Base-by-base conservation (phyloP, 495 filamentous ascomycete genomes). In the Lophium mytilinum region DNA sequence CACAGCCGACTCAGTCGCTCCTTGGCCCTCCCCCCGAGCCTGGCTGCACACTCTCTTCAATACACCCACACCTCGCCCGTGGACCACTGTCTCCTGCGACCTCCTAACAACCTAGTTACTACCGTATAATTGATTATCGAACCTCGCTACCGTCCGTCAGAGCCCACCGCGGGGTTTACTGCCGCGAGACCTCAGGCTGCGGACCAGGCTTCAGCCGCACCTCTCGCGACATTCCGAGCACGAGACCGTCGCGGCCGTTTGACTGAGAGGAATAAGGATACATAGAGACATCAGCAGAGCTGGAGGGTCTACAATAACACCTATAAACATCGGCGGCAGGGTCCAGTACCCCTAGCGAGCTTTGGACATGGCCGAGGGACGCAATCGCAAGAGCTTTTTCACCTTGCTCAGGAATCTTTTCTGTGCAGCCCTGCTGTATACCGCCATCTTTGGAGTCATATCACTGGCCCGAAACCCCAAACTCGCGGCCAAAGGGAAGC, bases 371-470 rank as follows among this genome's bases (percentile, higher is more conserved):
- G 63, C 59, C 37, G 63, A 66, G 12, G 30, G 52, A 48, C 55
- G 58, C 19, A 37, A 54, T 24, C 34, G 47, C 18, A 45, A 49
- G 14, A 56, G 63, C n/a, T 59, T 60, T 35, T 62, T 43, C 52
- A 53, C 56, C 35, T 53, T 69, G 42, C 47, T 69, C 41, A 58
- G 55, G 46, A 69, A 69, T 41, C 50, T 69, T 4, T 50, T 51
- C 15, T 46, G 65, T 6, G 66, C 66, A 43, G 64, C 58, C 11
- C 49, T 66, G 17, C 30, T 67, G 9, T 67, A 69, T 34, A 58
- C 61, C 0, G 19, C 50, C 43, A 62, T 69, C 5, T 65, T 62
- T 47, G 66, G 64, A 52, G 56, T 61, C 21, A 67, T 69, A 19
- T 46, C 34, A 11, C 50, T 65, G 6, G 57, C 53, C 17, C 57